phyloP scores from a whole-genome alignment of 2,329 filamentous ascomycete species.

The Talaromyces atroroseus region DNA sequence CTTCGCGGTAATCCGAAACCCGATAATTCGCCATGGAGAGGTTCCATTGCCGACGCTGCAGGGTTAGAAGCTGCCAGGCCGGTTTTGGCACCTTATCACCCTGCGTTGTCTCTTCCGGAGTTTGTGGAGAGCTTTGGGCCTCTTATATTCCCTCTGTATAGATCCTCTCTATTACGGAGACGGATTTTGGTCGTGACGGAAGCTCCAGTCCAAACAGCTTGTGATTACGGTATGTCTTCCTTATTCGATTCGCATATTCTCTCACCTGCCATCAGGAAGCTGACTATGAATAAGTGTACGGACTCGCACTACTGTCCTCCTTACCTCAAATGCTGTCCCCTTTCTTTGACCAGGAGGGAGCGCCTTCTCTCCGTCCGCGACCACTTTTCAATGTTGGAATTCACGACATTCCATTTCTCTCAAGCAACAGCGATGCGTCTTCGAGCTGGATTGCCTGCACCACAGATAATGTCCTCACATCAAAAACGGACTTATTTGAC shows the following conservation, averaged over 20 bases:
- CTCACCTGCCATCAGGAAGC: constrained; percentile 13
- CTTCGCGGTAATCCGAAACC: constrained; percentile 50
- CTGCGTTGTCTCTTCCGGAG: constrained; percentile 72
- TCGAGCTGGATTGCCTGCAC: constrained; percentile 89
- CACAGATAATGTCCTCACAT: constrained; percentile 84
- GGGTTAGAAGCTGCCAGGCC: constrained; percentile 43
- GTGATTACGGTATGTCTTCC: constrained; percentile 70
- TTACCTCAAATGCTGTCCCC: constrained; percentile 71
- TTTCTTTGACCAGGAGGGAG: constrained; percentile 58
- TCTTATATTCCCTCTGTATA: constrained; percentile 83
- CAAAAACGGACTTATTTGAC: constrained; percentile 84
- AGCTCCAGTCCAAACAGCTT: constrained; percentile 76
- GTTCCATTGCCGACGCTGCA: constrained; percentile 40
- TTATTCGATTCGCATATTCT: not conserved
- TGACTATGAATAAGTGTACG: constrained; percentile 62
- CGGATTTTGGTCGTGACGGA: constrained; percentile 82
- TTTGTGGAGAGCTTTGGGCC: constrained; percentile 83
- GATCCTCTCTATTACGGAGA: constrained; percentile 79
- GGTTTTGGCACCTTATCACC: constrained; percentile 71
- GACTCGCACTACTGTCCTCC: constrained; percentile 86
- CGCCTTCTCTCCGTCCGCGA: constrained; percentile 60
- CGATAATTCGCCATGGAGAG: constrained; percentile 32
- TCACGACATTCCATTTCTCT: constrained; percentile 79
- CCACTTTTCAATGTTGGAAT: constrained; percentile 92
- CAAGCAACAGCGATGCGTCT: constrained; percentile 45